Conservation (phyloP, 2,329 filamentous ascomycete genomes). For the Didymella glomerata region DNA sequence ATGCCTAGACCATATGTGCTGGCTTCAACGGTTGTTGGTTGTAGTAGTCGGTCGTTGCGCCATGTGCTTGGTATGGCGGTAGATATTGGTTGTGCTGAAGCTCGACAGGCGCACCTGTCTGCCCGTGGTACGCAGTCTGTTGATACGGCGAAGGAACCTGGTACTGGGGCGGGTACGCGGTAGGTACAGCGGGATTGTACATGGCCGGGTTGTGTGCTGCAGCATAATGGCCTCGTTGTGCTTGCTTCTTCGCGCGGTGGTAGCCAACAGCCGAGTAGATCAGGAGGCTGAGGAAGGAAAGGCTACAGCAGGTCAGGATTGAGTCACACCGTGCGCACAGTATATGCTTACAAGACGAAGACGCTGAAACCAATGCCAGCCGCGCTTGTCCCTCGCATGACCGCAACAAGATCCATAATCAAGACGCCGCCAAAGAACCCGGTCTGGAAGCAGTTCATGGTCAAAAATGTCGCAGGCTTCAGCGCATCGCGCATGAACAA, state of each 20-base stretch:
- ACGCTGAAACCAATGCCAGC: constrained; percentile 40
- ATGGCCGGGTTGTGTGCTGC: constrained; percentile 43
- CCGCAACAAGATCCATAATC: constrained; percentile 44
- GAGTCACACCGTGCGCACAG: background rate
- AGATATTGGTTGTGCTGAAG: constrained; percentile 29
- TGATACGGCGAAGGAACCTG: constrained; percentile 31
- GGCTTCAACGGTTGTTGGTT: constrained; percentile 38
- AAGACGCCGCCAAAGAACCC: constrained; percentile 47
- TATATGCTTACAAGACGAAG: constrained; percentile 49
- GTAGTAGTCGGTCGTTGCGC: constrained; percentile 33
- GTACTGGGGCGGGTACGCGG: constrained; percentile 29
- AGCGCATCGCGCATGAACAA: constrained; percentile 45
- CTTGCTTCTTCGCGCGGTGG: constrained; percentile 48
- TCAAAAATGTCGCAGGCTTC: constrained; percentile 45
- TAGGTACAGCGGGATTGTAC: constrained; percentile 36
- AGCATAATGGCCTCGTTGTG: constrained; percentile 45
- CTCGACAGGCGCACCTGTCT: constrained; percentile 25
- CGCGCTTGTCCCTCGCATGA: constrained; percentile 31
- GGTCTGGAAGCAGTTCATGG: constrained; percentile 49
- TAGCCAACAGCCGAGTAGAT: constrained; percentile 51
- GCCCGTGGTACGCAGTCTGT: constrained; percentile 39
- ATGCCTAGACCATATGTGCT: constrained; percentile 36
- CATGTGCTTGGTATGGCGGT: constrained; percentile 32
- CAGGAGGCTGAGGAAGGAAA: constrained; percentile 50
- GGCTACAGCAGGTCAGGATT: constrained; percentile 33